Percentiles rank a stretch among this genome's conserved stretches.
Evolutionary conservation across 2,329 filamentous ascomycete species (phyloP).

Genomic region (Fusarium sp.): DNA sequence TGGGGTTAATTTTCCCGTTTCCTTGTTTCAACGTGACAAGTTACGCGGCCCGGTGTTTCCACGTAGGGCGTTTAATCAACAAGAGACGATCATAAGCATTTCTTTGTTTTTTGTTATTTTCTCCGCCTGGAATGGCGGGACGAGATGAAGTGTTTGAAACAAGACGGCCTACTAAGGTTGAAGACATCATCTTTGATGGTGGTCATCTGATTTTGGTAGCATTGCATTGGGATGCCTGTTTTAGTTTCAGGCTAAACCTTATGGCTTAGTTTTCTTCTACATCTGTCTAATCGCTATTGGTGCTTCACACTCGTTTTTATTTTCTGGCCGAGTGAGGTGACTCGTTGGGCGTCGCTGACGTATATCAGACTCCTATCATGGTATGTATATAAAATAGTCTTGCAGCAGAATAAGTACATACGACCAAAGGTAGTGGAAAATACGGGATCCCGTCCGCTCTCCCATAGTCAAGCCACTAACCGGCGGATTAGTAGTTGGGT

Average conservation of each 20-base stretch:
- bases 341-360: no score
- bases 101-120: neutral
- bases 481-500: conserved; percentile 36
- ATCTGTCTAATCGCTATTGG: neutral
- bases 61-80: neutral
- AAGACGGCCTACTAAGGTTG: neutral
- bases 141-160: neutral
- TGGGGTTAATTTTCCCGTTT: conserved; percentile 14
- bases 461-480: conserved; percentile 34
- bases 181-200: neutral
- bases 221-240: neutral
- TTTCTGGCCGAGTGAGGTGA: neutral
- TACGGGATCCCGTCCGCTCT: conserved; percentile 36
- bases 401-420: neutral
- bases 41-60: conserved; percentile 17
- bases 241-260: neutral
- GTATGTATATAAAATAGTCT: accelerated
- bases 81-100: neutral
- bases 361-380: accelerated
- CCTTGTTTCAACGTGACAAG: conserved; percentile 19
- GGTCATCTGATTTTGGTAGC: conserved; percentile 1
- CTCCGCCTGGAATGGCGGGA: neutral
- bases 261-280: neutral
- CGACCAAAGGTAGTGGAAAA: conserved; percentile 34
- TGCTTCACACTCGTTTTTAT: neutral